phyloP scores from a whole-genome alignment of 495 filamentous ascomycete genomes.

The Talaromyces wortmannii region DNA sequence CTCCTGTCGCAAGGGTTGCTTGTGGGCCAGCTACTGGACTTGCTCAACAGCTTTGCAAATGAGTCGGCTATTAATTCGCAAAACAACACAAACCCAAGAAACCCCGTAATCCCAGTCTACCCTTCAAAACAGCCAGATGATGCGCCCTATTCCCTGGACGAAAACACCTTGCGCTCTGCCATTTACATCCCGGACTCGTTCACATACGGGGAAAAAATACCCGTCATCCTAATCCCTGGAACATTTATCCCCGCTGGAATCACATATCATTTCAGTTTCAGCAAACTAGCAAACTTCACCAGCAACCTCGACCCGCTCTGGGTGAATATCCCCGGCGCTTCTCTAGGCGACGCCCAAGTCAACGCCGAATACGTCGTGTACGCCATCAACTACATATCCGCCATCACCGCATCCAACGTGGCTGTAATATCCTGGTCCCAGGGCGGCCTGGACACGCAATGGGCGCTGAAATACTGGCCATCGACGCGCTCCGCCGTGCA shows the following conservation, averaged over 20 bases:
- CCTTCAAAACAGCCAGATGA: conserved; percentile 21
- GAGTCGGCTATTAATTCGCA: not conserved
- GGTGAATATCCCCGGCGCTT: conserved; percentile 38
- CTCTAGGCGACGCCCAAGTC: conserved; percentile 30
- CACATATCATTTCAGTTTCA: conserved; percentile 34
- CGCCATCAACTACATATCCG: conserved; percentile 38
- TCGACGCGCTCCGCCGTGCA: conserved; percentile 22
- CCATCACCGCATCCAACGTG: conserved; percentile 21
- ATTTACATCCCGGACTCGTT: conserved; percentile 39
- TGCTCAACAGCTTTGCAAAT: not conserved
- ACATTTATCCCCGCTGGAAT: conserved; percentile 31
- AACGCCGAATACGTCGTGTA: conserved; percentile 38
- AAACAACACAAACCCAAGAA: conserved; percentile 7
- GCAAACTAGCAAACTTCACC: conserved; percentile 24
- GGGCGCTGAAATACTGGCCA: conserved; percentile 49
- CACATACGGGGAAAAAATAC: conserved; percentile 26
- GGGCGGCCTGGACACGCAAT: conserved; percentile 39
- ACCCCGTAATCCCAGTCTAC: conserved; percentile 18
- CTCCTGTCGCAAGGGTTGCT: not conserved
- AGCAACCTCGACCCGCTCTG: conserved; percentile 36
- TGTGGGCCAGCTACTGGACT: not conserved
- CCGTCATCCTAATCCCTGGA: conserved; percentile 39
- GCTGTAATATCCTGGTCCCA: conserved; percentile 43
- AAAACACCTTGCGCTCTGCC: conserved; percentile 24
- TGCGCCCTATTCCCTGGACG: conserved; percentile 33